phyloP scores from a whole-genome alignment of 2,329 filamentous ascomycete genomes.

The Pseudogymnoascus sp. region DNA sequence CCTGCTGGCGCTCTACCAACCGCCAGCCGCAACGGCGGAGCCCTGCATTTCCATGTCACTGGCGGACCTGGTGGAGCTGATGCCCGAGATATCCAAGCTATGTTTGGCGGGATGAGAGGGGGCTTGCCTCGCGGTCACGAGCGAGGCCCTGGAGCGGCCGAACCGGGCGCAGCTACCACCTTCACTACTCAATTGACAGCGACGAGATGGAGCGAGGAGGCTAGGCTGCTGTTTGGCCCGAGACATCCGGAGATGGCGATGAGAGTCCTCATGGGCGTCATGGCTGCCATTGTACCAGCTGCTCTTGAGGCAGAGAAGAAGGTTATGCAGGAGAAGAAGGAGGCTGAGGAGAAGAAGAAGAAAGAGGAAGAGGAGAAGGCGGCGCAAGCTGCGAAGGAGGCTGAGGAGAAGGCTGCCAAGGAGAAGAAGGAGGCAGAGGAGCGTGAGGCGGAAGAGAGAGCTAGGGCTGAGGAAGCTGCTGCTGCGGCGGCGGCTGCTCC shows the following conservation, averaged over 20 bases:
- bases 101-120: conserved; percentile 25
- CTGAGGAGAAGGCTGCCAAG: conserved; percentile 56
- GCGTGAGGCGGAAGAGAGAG: conserved; percentile 62
- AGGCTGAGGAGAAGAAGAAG: conserved; percentile 54
- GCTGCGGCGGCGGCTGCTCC: conserved; percentile 44
- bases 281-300: conserved; percentile 69
- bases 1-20: neutral
- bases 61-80: conserved; percentile 42
- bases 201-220: conserved; percentile 82
- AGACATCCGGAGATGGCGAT: conserved; percentile 61
- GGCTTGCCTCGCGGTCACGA: conserved; percentile 23
- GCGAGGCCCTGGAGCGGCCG: conserved; percentile 22
- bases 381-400: conserved; percentile 63
- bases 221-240: conserved; percentile 73
- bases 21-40: conserved; percentile 38
- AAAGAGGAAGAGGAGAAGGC: conserved; percentile 59
- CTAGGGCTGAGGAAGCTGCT: conserved; percentile 49
- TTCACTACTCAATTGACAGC: conserved; percentile 68
- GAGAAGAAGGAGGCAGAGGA: conserved; percentile 68
- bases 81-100: conserved; percentile 43
- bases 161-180: conserved; percentile 27
- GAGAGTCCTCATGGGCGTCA: conserved; percentile 60
- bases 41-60: conserved; percentile 54
- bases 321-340: conserved; percentile 49
- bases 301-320: conserved; percentile 77